Percentiles rank a stretch among this genome's conserved stretches.
Evolutionary conservation across 148 eudicot genomes (phyloP).

Genomic region (Chenopodium berlandieri): DNA sequence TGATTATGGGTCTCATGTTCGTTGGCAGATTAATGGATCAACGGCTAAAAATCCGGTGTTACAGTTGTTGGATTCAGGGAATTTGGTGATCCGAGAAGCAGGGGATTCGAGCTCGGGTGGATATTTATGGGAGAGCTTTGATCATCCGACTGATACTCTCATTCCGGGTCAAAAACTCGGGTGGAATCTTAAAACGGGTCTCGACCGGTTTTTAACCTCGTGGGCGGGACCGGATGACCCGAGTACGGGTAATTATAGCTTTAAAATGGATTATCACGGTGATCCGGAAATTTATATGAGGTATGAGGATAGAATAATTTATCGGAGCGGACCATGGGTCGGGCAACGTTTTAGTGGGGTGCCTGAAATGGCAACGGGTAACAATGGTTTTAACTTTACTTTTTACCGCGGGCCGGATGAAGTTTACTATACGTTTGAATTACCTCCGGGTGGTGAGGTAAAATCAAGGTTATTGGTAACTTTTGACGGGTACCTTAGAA

Average conservation of each 20-base stretch:
- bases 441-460: constrained; percentile 20
- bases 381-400: constrained; percentile 29
- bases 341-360: constrained; percentile 76
- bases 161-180: constrained; percentile 47
- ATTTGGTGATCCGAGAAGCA: constrained; percentile 37
- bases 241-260: constrained; percentile 31
- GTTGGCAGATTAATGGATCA: constrained; percentile 14
- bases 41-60: constrained; percentile 22
- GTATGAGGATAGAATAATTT: constrained; percentile 20
- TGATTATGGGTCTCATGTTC: neutral
- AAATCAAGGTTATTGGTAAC: constrained; percentile 47
- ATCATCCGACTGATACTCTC: constrained; percentile 37
- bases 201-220: constrained; percentile 31
- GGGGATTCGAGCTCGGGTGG: constrained; percentile 13
- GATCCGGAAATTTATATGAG: constrained; percentile 39
- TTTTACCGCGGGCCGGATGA: constrained; percentile 28
- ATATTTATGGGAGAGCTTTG: constrained; percentile 43
- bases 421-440: constrained; percentile 35
- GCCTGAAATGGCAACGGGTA: constrained; percentile 51
- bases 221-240: constrained; percentile 35
- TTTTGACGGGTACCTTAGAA: constrained; percentile 26
- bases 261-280: constrained; percentile 34
- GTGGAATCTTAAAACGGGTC: constrained; percentile 31
- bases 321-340: constrained; percentile 87
- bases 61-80: constrained; percentile 39